Conservation (phyloP, 2,329 filamentous ascomycete species). For the Penicillium sp. region DNA sequence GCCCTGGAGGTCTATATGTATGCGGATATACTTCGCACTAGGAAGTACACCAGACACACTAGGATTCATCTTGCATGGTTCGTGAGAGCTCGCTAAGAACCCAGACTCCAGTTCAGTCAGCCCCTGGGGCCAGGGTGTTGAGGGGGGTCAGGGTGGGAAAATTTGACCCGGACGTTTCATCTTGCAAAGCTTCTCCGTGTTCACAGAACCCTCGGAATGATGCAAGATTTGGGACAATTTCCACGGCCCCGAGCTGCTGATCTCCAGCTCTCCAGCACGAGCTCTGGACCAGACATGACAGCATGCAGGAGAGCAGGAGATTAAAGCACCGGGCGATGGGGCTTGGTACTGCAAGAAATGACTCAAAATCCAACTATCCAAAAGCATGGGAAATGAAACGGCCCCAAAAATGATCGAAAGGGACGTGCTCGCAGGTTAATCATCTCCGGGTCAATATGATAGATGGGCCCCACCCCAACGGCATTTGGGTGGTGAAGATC, state of each 20-base stretch:
- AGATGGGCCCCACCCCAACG: neutral
- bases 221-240: neutral
- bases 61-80: neutral
- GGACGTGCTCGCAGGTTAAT: neutral
- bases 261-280: neutral
- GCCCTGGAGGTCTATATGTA: too few relatives aligned
- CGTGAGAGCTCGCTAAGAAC: neutral
- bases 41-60: neutral
- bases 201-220: neutral
- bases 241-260: neutral
- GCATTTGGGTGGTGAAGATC: neutral
- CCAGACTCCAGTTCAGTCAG: neutral
- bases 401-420: neutral
- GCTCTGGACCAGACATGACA: neutral
- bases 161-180: conserved; percentile 3
- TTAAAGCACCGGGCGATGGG: too few relatives aligned
- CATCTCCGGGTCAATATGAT: neutral
- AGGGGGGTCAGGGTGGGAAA: neutral
- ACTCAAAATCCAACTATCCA: neutral
- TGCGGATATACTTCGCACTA: neutral
- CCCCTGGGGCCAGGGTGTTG: neutral
- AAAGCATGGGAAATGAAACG: neutral
- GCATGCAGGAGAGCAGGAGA: neutral
- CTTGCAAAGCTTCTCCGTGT: conserved; percentile 7
- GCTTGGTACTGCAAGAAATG: neutral